Evolutionary conservation across 2,329 filamentous ascomycete genomes (phyloP), one percentile per base, ranked within the genome.

Genomic region (Clonostachys rhizophaga): DNA sequence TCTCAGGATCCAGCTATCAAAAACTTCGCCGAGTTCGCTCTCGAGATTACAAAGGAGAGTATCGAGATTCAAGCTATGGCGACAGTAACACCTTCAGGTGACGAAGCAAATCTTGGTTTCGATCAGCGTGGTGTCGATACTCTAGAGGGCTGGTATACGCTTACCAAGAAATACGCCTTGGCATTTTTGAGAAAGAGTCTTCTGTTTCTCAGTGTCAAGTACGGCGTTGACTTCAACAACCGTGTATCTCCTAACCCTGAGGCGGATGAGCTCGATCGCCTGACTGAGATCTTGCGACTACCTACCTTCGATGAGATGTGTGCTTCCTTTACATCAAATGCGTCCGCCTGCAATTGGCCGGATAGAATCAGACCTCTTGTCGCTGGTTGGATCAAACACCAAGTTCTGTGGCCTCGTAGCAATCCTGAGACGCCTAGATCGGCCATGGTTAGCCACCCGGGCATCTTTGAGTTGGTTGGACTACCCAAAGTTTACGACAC

Each of bases 381-480:
- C 14, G 63, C 68, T 5, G 86, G 86, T 16, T 97, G 92, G 92
- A 78, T 96, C 45, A 76, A 76, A 44, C 85, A 90, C 59, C 76
- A 82, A 53, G 66, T 72, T 17, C 58, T 65, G 47, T 72, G 67
- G 64, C 60, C 65, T 14, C 52, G 58, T n/a, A 55, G 55, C 20
- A 48, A 55, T 13, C 42, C 50, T 9, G 59, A 61, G 42, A 53
- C 62, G 47, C 65, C 68, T 16, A 49, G 54, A 14, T 75, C 76
- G 8, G 76, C 76, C 35, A 65, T 77, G 53, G 56, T 79, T 56
- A 84, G 87, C 47, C 94, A 99, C 62, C 95, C 94, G 0, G 86
- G 84, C 42, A 96, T 99, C 53, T 95, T 94, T 59, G 94, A 99
- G 65, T 80, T 99, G 20, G 85, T 99, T 12, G 94, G 94, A 2